Base-by-base conservation (phyloP, 2,329 filamentous ascomycete species). In the Talaromyces sp. region DNA sequence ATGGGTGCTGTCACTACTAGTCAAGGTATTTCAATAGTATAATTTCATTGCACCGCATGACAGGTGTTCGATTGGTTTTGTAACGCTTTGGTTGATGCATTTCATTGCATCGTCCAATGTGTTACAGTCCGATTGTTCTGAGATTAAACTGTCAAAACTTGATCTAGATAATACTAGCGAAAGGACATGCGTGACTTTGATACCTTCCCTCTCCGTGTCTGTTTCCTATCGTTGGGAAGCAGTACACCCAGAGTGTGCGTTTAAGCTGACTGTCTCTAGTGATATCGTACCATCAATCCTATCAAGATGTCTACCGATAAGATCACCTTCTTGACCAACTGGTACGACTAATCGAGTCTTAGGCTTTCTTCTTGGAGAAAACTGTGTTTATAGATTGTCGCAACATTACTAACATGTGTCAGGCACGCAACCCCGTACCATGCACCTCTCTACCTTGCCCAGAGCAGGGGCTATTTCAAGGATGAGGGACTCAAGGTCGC, bases 81-180 rank as follows among this genome's bases (percentile, higher is more conserved):
- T 40, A 37, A 39, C 56, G 59, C 55, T 63, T 57, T 62, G 56
- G 60, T 51, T 45, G 52, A 56, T 17, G 54, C 36, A 58, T 53
- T 54, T 56, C n/a, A 15, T 52, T 33, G 52, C 37, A 7, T 56
- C 25, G 28, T 19, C 11, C 25, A 28, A 36, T 25, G 37, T 58
- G 13, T 33, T 41, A 13, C 58, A 40, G 54, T 56, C 57, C 61
- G 65, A 63, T 69, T 68, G 78, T 78, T 86, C 85, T 88, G 85
- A 88, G 85, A 89, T 82, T 77, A 88, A 86, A 89, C 86, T 86
- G 85, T 81, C 77, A 78, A 81, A 89, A 90, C 87, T 89, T 89
- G 87, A 89, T 88, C 86, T 88, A 85, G 84, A 86, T 87, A 89
- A 89, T 89, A 81, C 86, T 86, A 89, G 87, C 87, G 88, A 86